Evolutionary conservation across 1,284 basidiomycete genomes (phyloP).

Genomic region (Peniophora sp.): DNA sequence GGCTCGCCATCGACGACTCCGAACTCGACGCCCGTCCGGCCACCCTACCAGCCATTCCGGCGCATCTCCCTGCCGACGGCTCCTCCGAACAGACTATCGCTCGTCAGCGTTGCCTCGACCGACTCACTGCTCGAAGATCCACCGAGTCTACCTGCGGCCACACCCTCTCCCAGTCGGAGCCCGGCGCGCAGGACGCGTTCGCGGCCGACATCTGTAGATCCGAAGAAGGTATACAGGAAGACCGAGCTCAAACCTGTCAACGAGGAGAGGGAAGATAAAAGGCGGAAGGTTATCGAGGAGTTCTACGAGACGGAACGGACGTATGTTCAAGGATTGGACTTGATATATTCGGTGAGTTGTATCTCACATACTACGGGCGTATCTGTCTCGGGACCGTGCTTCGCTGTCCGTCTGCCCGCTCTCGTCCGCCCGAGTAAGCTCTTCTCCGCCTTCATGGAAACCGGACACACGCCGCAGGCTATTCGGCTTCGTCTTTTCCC

Average conservation of each 20-base stretch:
- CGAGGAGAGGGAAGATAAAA: conserved; percentile 28
- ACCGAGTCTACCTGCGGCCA: conserved; percentile 5
- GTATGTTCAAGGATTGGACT: conserved; percentile 72
- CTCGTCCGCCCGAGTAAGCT: background rate
- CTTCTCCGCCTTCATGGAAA: too few species aligned
- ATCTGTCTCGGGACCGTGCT: background rate
- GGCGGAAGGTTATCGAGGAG: conserved; percentile 56
- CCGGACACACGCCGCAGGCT: too few species aligned
- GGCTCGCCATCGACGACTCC: background rate
- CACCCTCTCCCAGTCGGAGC: conserved; percentile 6
- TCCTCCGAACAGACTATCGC: conserved; percentile 40
- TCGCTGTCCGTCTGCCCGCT: background rate
- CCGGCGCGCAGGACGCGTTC: conserved; percentile 11
- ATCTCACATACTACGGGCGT: background rate
- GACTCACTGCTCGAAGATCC: conserved; percentile 55
- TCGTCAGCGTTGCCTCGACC: conserved; percentile 60
- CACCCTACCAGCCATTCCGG: conserved; percentile 57
- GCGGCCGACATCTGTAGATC: conserved; percentile 22
- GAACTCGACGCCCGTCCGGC: conserved; percentile 13
- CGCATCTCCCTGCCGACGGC: conserved; percentile 67
- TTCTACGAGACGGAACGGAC: conserved; percentile 74
- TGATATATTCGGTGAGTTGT: conserved; percentile 68
- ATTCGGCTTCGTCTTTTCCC: too few species aligned
- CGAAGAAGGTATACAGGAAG: conserved; percentile 17
- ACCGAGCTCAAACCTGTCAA: conserved; percentile 23